Evolutionary conservation across 2,329 filamentous ascomycete species (phyloP).

Genomic region (Cercospora beticola): DNA sequence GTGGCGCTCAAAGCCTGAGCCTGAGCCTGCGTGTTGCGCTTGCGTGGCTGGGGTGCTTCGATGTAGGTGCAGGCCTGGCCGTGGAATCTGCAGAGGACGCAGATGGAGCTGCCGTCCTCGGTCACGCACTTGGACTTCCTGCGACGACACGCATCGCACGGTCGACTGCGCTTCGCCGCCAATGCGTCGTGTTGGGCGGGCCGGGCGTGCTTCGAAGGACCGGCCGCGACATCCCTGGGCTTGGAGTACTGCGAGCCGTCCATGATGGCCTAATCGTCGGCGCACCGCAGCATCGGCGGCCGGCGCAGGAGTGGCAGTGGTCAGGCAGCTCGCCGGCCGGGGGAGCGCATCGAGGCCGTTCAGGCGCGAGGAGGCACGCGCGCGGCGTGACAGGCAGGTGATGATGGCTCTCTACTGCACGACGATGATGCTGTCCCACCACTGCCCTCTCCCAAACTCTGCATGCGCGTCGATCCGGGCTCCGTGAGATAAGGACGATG

Average conservation of each 20-base stretch:
- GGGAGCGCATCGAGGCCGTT: not conserved
- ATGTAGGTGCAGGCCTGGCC: slow-evolving; percentile 73
- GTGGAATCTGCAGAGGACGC: slow-evolving; percentile 47
- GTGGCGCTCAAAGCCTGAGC: slow-evolving; percentile 6
- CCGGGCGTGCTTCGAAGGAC: slow-evolving; percentile 15
- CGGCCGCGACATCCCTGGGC: not conserved
- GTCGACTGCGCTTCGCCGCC: slow-evolving; percentile 20
- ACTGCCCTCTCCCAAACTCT: not conserved
- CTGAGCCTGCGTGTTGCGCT: slow-evolving; percentile 15
- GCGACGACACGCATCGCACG: slow-evolving; percentile 28
- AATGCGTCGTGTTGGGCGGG: slow-evolving; percentile 9
- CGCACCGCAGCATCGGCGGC: slow-evolving; percentile 9
- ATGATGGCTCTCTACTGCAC: not conserved
- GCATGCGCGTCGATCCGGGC: not conserved
- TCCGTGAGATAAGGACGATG: not conserved
- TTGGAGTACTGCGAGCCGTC: not conserved
- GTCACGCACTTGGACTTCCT: slow-evolving; percentile 32
- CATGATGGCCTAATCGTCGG: not conserved
- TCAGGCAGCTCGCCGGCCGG: not conserved
- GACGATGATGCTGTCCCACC: not conserved
- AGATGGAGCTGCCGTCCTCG: slow-evolving; percentile 26
- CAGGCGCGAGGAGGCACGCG: not conserved
- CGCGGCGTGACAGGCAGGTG: not conserved
- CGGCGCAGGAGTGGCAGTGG: not conserved
- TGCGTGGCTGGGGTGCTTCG: slow-evolving; percentile 41